phyloP scores from a whole-genome alignment of 345 rosid species.

The Boechera stricta region DNA sequence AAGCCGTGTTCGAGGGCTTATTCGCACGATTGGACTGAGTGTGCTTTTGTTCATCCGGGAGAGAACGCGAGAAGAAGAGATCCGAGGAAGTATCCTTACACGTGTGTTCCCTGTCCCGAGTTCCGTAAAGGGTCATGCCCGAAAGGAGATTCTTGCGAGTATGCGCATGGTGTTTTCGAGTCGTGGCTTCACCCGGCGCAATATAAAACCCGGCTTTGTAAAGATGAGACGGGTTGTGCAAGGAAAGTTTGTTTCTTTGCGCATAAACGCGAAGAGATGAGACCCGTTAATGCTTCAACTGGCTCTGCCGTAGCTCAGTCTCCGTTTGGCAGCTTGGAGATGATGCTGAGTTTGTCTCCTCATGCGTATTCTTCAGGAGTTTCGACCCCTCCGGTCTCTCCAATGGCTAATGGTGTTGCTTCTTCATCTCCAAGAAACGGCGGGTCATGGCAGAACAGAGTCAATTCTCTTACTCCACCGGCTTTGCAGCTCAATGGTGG shows the following conservation, averaged over 20 bases:
- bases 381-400: slow-evolving; percentile 69
- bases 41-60: slow-evolving; percentile 97
- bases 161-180: slow-evolving; percentile 98
- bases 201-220: slow-evolving; percentile 92
- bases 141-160: slow-evolving; percentile 91
- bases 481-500: slow-evolving; percentile 54
- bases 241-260: slow-evolving; percentile 99
- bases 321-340: slow-evolving; percentile 44
- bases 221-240: slow-evolving; percentile 85
- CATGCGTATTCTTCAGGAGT: slow-evolving; percentile 58
- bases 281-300: slow-evolving; percentile 89
- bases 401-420: slow-evolving; percentile 36
- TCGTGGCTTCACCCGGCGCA: slow-evolving; percentile 99
- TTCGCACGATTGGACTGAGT: slow-evolving; percentile 98
- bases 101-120: slow-evolving; percentile 97
- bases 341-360: slow-evolving; percentile 72
- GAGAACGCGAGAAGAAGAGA: slow-evolving; percentile 99
- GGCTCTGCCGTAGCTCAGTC: slow-evolving; percentile 81
- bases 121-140: slow-evolving; percentile 92
- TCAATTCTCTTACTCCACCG: slow-evolving; percentile 63
- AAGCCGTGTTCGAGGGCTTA: slow-evolving; percentile 98
- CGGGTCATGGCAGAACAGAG: slow-evolving; percentile 80
- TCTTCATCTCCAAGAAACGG: slow-evolving; percentile 42
- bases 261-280: slow-evolving; percentile 85
- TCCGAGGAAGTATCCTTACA: slow-evolving; percentile 90